Evolutionary conservation across 768 basidiomycete species (phyloP), one percentile per base, ranked within the genome.

Genomic region (Naganishia onofrii): DNA sequence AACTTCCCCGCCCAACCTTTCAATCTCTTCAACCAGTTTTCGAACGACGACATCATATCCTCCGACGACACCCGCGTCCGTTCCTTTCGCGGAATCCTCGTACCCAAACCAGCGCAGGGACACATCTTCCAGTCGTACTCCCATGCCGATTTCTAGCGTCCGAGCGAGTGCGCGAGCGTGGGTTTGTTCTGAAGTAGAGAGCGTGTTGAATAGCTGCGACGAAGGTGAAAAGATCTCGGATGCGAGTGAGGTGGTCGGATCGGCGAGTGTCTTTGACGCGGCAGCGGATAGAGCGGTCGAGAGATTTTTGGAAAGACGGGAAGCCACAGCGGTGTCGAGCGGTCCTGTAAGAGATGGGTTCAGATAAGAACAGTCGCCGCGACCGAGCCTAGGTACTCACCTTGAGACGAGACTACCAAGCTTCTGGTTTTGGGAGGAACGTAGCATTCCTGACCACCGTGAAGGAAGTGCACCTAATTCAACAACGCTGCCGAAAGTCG

Each of bases 61-160:
- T 0, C 78, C 78, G 65, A 77, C 73, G 21, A 78, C 77, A 15
- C 76, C 78, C 3, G 79, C 79, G 52, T 80, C 79, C 1, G 78
- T 78, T 0, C 79, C 79, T 51, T 75, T 77, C 57, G 76, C 78
- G 19, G 74, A 71, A 12, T 71, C 72, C 67, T 80, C 79, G 75
- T 78, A 80, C 38, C 79, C 79, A 46, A 77, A 70, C 78, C 78
- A 80, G 51, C 71, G 69, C 15, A 79, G 38, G 8, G 75, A 75
- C 10, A 74, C 76, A 34, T 77, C 74, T 60, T 80, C 79, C 17
- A 80, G 71, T 55, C 75, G 76, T 29, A 79, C 63, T 3, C 79
- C 79, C 17, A 80, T 67, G 0, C 77, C 76, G 36, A 80, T 71
- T 53, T 80, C 79, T 8, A 78, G 72, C 51, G 74, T 75, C 3